Percentiles rank a stretch among this genome's conserved stretches.
Conservation (phyloP, 2,329 filamentous ascomycete species). For the Penicillium griseofulvum region DNA sequence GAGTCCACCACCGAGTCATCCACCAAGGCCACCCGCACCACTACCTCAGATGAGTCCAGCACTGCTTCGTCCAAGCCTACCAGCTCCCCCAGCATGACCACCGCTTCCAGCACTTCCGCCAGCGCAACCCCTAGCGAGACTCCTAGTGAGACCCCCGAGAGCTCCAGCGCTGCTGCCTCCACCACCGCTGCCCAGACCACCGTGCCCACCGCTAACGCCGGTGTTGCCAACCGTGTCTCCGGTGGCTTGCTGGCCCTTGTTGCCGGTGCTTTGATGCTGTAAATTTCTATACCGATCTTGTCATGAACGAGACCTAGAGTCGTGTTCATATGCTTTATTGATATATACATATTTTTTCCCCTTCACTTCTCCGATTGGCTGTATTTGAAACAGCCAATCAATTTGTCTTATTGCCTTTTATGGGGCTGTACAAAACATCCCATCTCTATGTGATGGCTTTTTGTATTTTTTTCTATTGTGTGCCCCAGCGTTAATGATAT, state of each 20-base stretch:
- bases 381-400: conserved; percentile 1
- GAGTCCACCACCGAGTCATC: conserved; percentile 17
- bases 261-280: conserved; percentile 36
- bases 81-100: conserved; percentile 21
- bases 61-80: conserved; percentile 12
- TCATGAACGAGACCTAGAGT: not conserved
- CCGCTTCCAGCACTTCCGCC: conserved; percentile 20
- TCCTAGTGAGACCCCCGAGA: conserved; percentile 21
- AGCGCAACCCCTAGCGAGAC: conserved; percentile 12
- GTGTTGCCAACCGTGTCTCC: conserved; percentile 34
- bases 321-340: conserved; percentile 2
- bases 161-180: conserved; percentile 17
- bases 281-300: conserved; percentile 15
- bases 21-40: conserved; percentile 20
- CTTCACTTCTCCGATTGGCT: not conserved
- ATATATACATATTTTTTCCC: not conserved
- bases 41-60: conserved; percentile 17
- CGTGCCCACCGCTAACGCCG: conserved; percentile 33
- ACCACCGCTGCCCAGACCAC: conserved; percentile 15
- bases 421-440: conserved; percentile 1
- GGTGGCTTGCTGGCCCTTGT: conserved; percentile 37
- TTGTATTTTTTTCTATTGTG: not conserved
- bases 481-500: not conserved
- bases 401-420: not conserved
- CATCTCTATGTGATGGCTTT: not conserved